A percentile compares a stretch with the other conserved stretches of the same genome.
Evolutionary conservation across 2,329 filamentous ascomycete genomes (phyloP).

Genomic region (Fusarium sp.): DNA sequence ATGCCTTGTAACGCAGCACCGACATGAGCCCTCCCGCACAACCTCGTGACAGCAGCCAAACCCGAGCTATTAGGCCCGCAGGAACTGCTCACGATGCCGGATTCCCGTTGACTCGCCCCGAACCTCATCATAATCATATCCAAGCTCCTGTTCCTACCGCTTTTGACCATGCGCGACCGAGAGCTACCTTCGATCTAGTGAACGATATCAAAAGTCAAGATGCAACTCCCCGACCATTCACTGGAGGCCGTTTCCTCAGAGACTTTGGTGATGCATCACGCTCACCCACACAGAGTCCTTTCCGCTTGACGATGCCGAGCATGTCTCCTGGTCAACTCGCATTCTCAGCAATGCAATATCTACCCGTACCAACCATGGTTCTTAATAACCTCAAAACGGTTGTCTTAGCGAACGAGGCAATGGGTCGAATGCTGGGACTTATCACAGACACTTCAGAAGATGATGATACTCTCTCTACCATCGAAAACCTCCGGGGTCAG

Average conservation of each 20-base stretch:
- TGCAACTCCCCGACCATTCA: constrained; percentile 42
- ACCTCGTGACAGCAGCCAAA: constrained; percentile 46
- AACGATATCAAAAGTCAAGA: constrained; percentile 36
- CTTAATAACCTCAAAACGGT: constrained; percentile 76
- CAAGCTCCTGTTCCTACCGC: constrained; percentile 28
- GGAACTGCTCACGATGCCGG: constrained; percentile 40
- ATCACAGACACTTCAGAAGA: constrained; percentile 55
- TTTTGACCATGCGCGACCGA: constrained; percentile 29
- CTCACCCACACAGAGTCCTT: constrained; percentile 53
- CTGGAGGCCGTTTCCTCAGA: constrained; percentile 51
- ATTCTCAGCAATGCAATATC: constrained; percentile 76
- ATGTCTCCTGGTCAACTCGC: constrained; percentile 66
- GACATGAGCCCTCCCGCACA: constrained; percentile 51
- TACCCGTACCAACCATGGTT: constrained; percentile 78
- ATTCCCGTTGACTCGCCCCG: constrained; percentile 30
- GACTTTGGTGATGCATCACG: constrained; percentile 46
- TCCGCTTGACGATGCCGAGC: constrained; percentile 57
- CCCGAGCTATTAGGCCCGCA: constrained; percentile 44
- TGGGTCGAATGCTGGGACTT: constrained; percentile 75
- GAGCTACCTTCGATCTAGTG: constrained; percentile 30
- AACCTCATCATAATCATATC: constrained; percentile 27
- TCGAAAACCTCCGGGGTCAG: constrained; percentile 72
- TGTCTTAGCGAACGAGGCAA: constrained; percentile 78
- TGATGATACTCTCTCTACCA: constrained; percentile 57
- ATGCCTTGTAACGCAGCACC: constrained; percentile 44